phyloP scores from a whole-genome alignment of 257 asterid species.

The Craterostigma plantagineum region DNA sequence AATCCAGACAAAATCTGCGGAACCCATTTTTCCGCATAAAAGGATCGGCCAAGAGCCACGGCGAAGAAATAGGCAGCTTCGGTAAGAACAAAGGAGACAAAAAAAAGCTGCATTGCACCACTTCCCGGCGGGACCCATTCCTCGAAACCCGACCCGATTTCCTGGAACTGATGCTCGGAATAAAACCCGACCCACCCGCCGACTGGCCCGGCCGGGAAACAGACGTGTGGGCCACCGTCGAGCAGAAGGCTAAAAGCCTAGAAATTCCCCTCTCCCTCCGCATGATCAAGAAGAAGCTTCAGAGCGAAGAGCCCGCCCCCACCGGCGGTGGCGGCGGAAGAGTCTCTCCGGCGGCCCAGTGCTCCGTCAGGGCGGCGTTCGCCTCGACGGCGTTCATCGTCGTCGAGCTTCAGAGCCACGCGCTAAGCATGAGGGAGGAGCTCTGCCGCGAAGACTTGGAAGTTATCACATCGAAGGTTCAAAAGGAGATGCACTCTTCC shows the following conservation, averaged over 20 bases:
- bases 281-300: constrained; percentile 62
- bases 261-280: constrained; percentile 67
- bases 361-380: constrained; percentile 46
- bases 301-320: constrained; percentile 11
- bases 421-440: constrained; percentile 51
- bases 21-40: constrained; percentile 10
- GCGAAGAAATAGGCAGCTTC: constrained; percentile 6
- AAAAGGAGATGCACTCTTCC: constrained; percentile 55
- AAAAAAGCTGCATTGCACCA: constrained; percentile 14
- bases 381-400: constrained; percentile 58
- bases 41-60: constrained; percentile 11
- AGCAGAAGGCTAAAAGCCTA: constrained; percentile 56
- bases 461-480: constrained; percentile 23
- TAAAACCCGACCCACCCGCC: constrained; percentile 58
- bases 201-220: constrained; percentile 55
- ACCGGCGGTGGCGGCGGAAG: too few relatives aligned
- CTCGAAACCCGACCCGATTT: constrained; percentile 31
- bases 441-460: constrained; percentile 45
- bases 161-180: constrained; percentile 72
- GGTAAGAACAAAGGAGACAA: too few relatives aligned
- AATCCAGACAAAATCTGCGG: constrained; percentile 17
- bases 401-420: constrained; percentile 57
- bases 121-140: constrained; percentile 17
- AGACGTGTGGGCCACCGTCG: constrained; percentile 25
- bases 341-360: too few relatives aligned